Percentiles rank a stretch among this genome's conserved stretches.
Conservation (phyloP, 257 asterid species). For the Cruciata laevipes region DNA sequence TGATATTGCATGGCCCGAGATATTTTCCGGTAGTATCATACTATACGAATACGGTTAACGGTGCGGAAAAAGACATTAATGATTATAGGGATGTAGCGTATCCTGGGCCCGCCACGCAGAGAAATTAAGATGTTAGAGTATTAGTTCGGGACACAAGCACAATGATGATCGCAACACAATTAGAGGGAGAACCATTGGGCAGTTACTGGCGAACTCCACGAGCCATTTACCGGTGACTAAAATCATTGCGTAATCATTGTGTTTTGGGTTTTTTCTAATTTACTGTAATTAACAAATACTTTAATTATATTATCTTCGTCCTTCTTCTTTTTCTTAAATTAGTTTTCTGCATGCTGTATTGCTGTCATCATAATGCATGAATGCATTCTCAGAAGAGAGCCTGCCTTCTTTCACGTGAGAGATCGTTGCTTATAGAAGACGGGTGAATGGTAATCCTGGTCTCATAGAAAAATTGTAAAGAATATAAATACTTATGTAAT, state of each 20-base stretch:
- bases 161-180: background rate
- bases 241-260: constrained; percentile 41
- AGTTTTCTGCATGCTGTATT: background rate
- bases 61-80: background rate
- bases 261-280: background rate
- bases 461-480: no score
- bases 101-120: background rate
- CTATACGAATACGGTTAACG: no score
- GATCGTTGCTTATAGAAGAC: background rate
- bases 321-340: background rate
- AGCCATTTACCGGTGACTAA: constrained; percentile 12
- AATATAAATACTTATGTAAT: no score
- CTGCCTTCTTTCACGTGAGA: constrained; percentile 21
- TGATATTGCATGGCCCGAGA: background rate
- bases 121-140: no score
- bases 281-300: no score
- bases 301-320: constrained; percentile 8
- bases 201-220: constrained; percentile 1
- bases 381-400: background rate
- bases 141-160: no score
- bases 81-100: background rate
- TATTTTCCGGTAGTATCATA: no score
- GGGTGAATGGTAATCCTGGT: no score
- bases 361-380: background rate
- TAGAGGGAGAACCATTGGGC: background rate